A percentile compares a stretch with the other conserved stretches of the same genome.
These are phyloP conservation scores for Acrasis kona DNA, from an alignment of 78 protist species.

Conservation along the genomic window DNA sequence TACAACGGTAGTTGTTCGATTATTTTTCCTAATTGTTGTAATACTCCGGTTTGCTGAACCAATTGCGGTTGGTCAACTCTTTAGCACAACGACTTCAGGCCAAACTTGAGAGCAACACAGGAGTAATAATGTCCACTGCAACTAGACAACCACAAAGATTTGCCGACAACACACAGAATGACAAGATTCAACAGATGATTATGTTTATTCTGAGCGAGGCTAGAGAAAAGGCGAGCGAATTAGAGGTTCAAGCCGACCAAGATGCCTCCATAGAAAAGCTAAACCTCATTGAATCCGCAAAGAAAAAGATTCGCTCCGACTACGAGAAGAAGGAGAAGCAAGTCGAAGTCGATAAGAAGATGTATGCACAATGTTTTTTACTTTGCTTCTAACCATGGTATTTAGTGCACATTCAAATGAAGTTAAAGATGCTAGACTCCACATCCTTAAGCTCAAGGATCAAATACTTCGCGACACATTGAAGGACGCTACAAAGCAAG, in stretches of 20 bases:
- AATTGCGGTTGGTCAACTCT: too few relatives aligned
- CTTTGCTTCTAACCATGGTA: background rate
- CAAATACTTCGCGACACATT: conserved; percentile 36
- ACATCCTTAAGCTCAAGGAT: conserved; percentile 50
- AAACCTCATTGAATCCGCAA: conserved; percentile 53
- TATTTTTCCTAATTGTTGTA: too few relatives aligned
- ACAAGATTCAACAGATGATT: conserved; percentile 46
- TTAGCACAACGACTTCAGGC: too few relatives aligned
- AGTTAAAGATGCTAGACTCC: too few relatives aligned
- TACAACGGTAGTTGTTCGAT: too few relatives aligned
- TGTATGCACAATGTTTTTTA: conserved; percentile 5
- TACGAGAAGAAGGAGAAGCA: conserved; percentile 64
- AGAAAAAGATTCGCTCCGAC: conserved; percentile 54
- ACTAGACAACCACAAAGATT: too few relatives aligned
- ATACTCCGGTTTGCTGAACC: too few relatives aligned
- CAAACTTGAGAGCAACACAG: too few relatives aligned
- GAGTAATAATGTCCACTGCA: too few relatives aligned
- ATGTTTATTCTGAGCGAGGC: conserved; percentile 70
- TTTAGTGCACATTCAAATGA: too few relatives aligned
- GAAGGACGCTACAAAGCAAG: conserved; percentile 32
- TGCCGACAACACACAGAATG: background rate
- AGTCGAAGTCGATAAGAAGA: conserved; percentile 64
- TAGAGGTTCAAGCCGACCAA: conserved; percentile 54
- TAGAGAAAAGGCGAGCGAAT: conserved; percentile 59
- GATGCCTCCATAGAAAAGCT: conserved; percentile 68